Base-by-base conservation (phyloP, 2,329 filamentous ascomycete species). In the Tolypocladium paradoxum region DNA sequence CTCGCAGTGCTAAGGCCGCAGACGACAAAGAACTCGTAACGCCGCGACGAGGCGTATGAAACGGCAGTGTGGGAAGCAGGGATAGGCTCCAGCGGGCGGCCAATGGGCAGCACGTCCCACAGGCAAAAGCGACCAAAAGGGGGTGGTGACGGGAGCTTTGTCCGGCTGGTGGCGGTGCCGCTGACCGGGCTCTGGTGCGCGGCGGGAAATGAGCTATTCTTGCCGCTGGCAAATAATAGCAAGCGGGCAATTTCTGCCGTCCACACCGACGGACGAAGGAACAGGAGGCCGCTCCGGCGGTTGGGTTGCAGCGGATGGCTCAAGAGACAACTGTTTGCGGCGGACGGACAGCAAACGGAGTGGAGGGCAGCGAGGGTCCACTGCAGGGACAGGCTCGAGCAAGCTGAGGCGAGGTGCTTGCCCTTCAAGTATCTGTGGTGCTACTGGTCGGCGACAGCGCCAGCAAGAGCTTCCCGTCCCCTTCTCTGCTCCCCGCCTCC, bases 41-140 rank as follows among this genome's bases (percentile, higher is more conserved):
- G 20, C 48, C 54, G 51, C 48, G 49, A 53, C 51, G 49, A 49
- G 46, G 46, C 54, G 34, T 38, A 51, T 55, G 54, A 57, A 55
- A 57, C 55, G 54, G 53, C 54, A 55, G 20, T 53, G 55, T 47
- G 53, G 54, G 29, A 54, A 37, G 51, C 55, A 55, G 51, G 55
- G 55, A 52, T 55, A 38, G 38, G 22, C 14, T 14, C 9, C 35
- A 1, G 48, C 22, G 33, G 22, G 22, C 34, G 22, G 34, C 47
- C 48, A 35, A n/a, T 29, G 16, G 40, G 7, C 18, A 7, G 40
- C 24, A n/a, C 16, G 35, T 18, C 35, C 14, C 43, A 31, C 18
- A 27, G 16, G 18, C 27, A 31, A 12, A 14, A 18, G 24, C 40
- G 47, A 24, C 47, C 53, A 55, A 56, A 53, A 55, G 35, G 53